These are phyloP conservation scores for Colletotrichum lini DNA, from an alignment of 2,329 filamentous ascomycete genomes.

Conservation along the genomic window DNA sequence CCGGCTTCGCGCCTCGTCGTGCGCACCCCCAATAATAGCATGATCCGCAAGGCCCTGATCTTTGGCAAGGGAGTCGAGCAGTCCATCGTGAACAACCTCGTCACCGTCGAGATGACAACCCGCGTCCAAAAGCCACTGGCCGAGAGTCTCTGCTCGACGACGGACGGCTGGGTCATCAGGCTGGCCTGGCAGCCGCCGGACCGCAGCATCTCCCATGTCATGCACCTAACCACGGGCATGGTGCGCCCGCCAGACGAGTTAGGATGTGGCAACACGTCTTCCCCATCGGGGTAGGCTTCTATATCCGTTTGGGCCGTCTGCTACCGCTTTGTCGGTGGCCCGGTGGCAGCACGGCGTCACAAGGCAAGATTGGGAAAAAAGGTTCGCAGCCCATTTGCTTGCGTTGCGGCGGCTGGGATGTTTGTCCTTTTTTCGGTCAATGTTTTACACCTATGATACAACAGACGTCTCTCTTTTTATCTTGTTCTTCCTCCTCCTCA, in stretches of 20 bases:
- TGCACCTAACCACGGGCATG: slow-evolving; percentile 37
- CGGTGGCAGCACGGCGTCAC: slow-evolving; percentile 13
- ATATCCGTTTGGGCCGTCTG: slow-evolving; percentile 18
- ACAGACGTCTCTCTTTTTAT: slow-evolving; percentile 37
- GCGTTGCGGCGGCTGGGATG: slow-evolving; percentile 17
- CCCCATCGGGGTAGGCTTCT: slow-evolving; percentile 10
- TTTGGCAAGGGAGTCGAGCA: slow-evolving; percentile 21
- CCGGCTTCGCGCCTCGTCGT: slow-evolving; percentile 20
- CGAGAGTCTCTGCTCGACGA: slow-evolving; percentile 16
- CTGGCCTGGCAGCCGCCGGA: slow-evolving; percentile 40
- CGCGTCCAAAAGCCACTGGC: slow-evolving; percentile 19
- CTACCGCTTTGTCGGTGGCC: background rate
- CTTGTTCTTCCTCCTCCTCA: too few relatives aligned
- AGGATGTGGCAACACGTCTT: background rate
- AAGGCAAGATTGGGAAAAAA: background rate
- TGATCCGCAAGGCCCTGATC: slow-evolving; percentile 25
- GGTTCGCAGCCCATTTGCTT: background rate
- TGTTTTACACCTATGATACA: slow-evolving; percentile 45
- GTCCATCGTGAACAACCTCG: slow-evolving; percentile 25
- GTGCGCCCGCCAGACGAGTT: background rate
- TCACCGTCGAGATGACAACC: slow-evolving; percentile 33
- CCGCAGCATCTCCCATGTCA: slow-evolving; percentile 33
- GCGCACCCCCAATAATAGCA: slow-evolving; percentile 30
- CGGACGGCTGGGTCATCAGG: slow-evolving; percentile 32
- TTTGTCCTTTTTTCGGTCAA: slow-evolving; percentile 36